Base-by-base conservation (phyloP, 129 eudicot genomes). In the Pulicaria dysenterica region DNA sequence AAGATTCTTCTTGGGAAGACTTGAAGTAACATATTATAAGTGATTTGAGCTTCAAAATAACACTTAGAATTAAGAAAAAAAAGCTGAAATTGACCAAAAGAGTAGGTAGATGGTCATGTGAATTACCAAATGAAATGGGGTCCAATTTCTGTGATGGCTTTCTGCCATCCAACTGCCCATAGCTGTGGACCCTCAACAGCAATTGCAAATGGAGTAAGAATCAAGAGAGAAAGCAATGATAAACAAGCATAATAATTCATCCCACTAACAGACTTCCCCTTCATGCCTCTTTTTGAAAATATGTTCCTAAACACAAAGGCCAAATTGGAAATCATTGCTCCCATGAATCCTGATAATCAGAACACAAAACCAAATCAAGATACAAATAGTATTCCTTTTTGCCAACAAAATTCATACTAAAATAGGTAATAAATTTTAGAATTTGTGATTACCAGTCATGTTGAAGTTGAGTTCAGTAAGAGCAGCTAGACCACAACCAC, bases 191-290 rank as follows among this genome's bases (percentile, higher is more conserved):
- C 95, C 85, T 88, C 95, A 47, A 88, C 95, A 76, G 85, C 88
- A 62, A 88, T 68, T 75, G 95, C 95, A 83, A 88, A 88, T 77
- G 95, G 95, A 15, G 90, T 85, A 65, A 88, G 90, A 38, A 88
- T 68, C 59, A 83, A 73, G 68, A 88, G 90, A 70, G 95, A 88
- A 45, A 85, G 79, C 9, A 88, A 76, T 2, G 95, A 88, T 73
- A 88, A 79, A 73, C 95, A 88, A 67, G 90, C 95, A 58, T 88
- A 88, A 73, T 88, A 88, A 84, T 88, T 88, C 95, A 88, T 88
- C 70, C 95, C 95, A 75, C 90, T 88, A 64, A 88, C 95, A 68
- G 95, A 88, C 19, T 85, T 88, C 70, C 95, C 95, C 82, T 85
- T 88, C 94, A 82, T 88, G 42, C 92, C 92, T 74, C 61, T 84